Evolutionary conservation across 495 filamentous ascomycete species (phyloP).

Genomic region (Xylaria bambusicola): DNA sequence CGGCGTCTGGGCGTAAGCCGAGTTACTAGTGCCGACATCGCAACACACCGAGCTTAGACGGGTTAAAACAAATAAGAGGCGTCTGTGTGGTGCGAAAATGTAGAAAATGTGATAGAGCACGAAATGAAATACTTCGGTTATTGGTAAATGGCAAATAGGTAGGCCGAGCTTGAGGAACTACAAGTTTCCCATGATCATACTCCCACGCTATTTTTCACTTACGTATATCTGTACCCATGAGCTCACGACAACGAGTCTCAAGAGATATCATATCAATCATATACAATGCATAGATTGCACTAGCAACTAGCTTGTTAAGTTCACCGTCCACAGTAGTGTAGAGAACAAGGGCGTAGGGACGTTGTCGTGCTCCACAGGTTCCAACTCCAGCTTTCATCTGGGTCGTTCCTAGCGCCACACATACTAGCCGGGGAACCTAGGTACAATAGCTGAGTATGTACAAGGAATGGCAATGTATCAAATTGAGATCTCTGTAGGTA

Average conservation of each 20-base stretch:
- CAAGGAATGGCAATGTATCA: background rate
- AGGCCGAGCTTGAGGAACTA: no score
- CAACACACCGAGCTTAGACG: background rate
- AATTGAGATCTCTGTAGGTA: background rate
- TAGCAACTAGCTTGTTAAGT: background rate
- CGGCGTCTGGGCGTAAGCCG: background rate
- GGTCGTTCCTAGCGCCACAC: slow-evolving; percentile 7
- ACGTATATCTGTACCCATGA: no score
- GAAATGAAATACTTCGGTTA: background rate
- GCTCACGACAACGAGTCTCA: no score
- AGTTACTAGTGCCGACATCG: slow-evolving; percentile 13
- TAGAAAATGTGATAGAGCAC: background rate
- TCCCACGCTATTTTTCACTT: no score
- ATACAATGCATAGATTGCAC: background rate
- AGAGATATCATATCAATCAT: background rate
- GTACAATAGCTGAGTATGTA: no score
- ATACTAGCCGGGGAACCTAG: background rate
- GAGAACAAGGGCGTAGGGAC: background rate
- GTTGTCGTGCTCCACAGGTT: slow-evolving; percentile 8
- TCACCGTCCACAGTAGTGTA: background rate
- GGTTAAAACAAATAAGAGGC: background rate
- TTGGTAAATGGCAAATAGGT: background rate
- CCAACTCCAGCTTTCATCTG: background rate
- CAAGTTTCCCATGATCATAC: no score
- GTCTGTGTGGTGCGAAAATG: background rate